Evolutionary conservation across 805 yeast species (phyloP), one percentile per base, ranked within the genome.

Genomic region (Sungouiozyma ichnusensis): DNA sequence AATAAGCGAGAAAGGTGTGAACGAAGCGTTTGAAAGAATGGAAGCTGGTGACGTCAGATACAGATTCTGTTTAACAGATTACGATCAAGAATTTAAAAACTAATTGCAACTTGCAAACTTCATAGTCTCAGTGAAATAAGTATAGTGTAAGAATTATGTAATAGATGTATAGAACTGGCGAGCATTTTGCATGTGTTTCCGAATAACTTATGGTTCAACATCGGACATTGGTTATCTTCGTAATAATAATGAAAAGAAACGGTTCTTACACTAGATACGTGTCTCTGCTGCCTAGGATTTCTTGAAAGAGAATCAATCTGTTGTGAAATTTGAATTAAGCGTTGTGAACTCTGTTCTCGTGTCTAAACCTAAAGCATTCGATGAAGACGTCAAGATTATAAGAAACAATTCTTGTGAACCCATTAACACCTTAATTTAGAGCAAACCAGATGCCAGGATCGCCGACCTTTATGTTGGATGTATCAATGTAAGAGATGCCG

Each of bases 401-500:
- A 49, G 70, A 46, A 72, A 72, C 54, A 65, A 71, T 1, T 69
- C 76, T 20, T 69, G 71, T 42, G 66, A 64, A 54, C 32, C 58
- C 45, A 49, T 64, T 52, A 64, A 55, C 46, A 29, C 43, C 42
- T 47, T 64, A 43, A 34, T 62, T 18, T 55, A 60, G 39, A 43
- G 51, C 5, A 43, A 51, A 14, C 45, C 66, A 36, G 56, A 54
- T 44, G 35, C 43, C 16, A n/a, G 35, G 7, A 8, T 35, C n/a
- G 16, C 33, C 8, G 35, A 37, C 1, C 15, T 42, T 8, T 33
- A 36, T 35, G 48, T 54, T 49, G 53, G 52, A 13, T 66, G 54
- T 38, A 64, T 74, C 37, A 81, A 78, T 55, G 82, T 78, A 13
- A 68, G 82, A 53, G 84, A 79, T 52, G 80, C 73, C 29, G 82